These are phyloP conservation scores for Straminergon stramineum DNA, from an alignment of 225 moss, liverwort and hornwort genomes.

Conservation along the genomic window DNA sequence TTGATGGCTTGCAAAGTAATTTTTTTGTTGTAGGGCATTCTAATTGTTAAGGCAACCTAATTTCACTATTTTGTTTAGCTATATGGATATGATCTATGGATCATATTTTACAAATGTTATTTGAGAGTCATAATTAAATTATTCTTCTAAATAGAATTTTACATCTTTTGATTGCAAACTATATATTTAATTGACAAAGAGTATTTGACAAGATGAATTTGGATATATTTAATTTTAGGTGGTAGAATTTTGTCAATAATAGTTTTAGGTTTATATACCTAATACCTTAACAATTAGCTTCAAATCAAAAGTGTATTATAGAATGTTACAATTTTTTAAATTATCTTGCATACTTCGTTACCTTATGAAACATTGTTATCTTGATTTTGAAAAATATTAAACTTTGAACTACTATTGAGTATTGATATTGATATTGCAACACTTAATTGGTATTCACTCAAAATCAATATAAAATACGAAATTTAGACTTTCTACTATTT, in stretches of 20 bases:
- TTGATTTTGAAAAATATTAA: not conserved
- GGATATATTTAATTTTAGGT: not conserved
- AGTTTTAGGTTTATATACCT: not conserved
- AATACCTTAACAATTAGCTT: not conserved
- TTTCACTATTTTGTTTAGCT: too few relatives aligned
- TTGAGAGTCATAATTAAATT: not conserved
- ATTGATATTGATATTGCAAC: not conserved
- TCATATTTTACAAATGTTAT: not conserved
- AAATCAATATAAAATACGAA: not conserved
- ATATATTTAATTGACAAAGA: too few relatives aligned
- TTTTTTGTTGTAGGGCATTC: too few relatives aligned
- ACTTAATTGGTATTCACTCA: too few relatives aligned
- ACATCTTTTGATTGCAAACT: not conserved
- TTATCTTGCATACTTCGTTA: not conserved
- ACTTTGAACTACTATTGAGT: not conserved
- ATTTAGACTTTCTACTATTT: rapidly evolving
- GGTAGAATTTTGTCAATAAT: not conserved
- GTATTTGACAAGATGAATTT: not conserved
- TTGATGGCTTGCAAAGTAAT: too few relatives aligned
- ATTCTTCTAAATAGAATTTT: not conserved
- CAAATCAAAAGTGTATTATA: too few relatives aligned
- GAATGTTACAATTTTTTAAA: not conserved
- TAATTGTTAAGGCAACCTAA: too few relatives aligned
- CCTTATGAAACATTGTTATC: not conserved
- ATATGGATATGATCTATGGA: not conserved